Evolutionary conservation across 495 filamentous ascomycete species (phyloP), one percentile per base, ranked within the genome.

Genomic region (Xylaria palmicola): DNA sequence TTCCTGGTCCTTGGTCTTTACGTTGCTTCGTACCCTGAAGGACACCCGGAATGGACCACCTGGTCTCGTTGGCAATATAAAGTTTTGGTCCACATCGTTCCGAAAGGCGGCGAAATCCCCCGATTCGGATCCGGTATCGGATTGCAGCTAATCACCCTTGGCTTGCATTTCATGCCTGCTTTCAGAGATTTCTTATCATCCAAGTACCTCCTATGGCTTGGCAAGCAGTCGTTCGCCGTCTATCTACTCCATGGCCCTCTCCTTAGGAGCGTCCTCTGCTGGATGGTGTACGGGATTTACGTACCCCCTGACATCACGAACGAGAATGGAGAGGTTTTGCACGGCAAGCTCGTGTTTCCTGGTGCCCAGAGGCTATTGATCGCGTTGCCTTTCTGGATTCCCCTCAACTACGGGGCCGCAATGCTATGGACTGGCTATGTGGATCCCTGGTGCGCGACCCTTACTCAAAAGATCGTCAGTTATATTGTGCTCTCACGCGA

Each of bases 221-320:
- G 87, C 44, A 84, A 83, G 66, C 83, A 87, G 68, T 84, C 81
- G 50, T 89, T 89, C 64, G 86, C 87, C 27, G 83, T 89, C 15
- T 89, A 89, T 62, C 80, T 89, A 5, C 77, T 87, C 4, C 87
- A 90, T 69, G 86, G 86, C 12, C 81, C 82, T 15, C 78, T 89
- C 45, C 77, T 90, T 39, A 83, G 87, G 40, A 81, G 79, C 15
- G 72, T 89, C 1, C 76, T 88, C 4, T 82, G 79, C 55, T 88
- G 86, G 84, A 81, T 88, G 77, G 77, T 86, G 10, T 89, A 86
- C 63, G 85, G 86, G 4, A 78, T 84, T 41, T 78, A 73, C 6
- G 75, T 81, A 26, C 83, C 84, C 1, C 75, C 79, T 58, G 78
- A 83, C 13, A 76, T 77, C 13, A 75, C 77, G 34, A 76, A 82